phyloP scores from a whole-genome alignment of 805 yeast genomes.

The Cyberlindnera amylophila region DNA sequence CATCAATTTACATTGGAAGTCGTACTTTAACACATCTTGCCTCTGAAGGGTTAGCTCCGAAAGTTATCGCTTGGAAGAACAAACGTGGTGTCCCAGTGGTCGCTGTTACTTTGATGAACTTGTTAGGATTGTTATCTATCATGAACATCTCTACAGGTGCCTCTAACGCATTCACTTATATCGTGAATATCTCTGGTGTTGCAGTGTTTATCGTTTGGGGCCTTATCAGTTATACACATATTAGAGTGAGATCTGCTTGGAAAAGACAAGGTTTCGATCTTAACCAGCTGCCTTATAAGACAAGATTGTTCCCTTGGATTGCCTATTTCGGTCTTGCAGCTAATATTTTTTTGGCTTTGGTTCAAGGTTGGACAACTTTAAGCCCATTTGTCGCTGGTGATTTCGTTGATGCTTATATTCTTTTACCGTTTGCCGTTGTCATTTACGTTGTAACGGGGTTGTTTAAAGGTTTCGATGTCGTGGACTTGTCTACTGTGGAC shows the following conservation, averaged over 20 bases:
- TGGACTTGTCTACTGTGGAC: conserved; percentile 41
- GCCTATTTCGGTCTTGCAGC: conserved; percentile 38
- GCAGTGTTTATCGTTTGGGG: conserved; percentile 76
- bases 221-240: conserved; percentile 57
- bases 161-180: conserved; percentile 60
- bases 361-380: conserved; percentile 50
- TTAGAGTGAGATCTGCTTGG: conserved; percentile 66
- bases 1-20: conserved; percentile 66
- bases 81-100: conserved; percentile 60
- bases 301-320: conserved; percentile 45
- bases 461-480: conserved; percentile 39
- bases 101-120: conserved; percentile 54
- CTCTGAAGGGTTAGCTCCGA: conserved; percentile 57
- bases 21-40: conserved; percentile 65
- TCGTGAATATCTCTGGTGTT: conserved; percentile 68
- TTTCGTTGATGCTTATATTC: conserved; percentile 59
- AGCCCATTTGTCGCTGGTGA: conserved; percentile 45
- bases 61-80: conserved; percentile 46
- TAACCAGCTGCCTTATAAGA: conserved; percentile 66
- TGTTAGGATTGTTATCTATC: conserved; percentile 61
- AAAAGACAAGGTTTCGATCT: conserved; percentile 60
- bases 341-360: conserved; percentile 38
- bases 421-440: conserved; percentile 54
- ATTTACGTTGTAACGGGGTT: conserved; percentile 37
- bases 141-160: conserved; percentile 54